phyloP scores from a whole-genome alignment of 1,139 yeast genomes.

The Kluyveromyces sp. region DNA sequence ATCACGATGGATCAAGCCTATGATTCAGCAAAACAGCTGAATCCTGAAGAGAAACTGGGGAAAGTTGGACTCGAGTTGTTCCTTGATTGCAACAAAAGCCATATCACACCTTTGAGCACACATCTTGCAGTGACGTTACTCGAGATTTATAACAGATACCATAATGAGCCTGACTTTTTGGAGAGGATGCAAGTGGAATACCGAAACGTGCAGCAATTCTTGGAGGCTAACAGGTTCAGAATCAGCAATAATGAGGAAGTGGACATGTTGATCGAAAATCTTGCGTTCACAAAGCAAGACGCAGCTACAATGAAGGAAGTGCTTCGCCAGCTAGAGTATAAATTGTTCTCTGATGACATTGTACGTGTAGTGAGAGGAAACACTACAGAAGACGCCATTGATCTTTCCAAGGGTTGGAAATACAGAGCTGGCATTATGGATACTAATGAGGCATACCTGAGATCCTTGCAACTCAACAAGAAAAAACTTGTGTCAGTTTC shows the following conservation, averaged over 20 bases:
- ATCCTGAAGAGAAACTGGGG: conserved; percentile 17
- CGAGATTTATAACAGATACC: conserved; percentile 17
- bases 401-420: conserved; percentile 29
- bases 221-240: conserved; percentile 15
- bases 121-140: conserved; percentile 16
- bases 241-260: conserved; percentile 15
- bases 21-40: conserved; percentile 7
- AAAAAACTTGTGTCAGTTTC: conserved; percentile 24
- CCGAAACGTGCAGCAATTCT: conserved; percentile 13
- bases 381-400: conserved; percentile 23
- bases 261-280: conserved; percentile 17
- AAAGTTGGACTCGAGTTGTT: conserved; percentile 26
- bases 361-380: conserved; percentile 28
- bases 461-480: conserved; percentile 23
- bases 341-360: conserved; percentile 23
- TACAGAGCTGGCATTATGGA: conserved; percentile 23
- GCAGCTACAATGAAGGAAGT: conserved; percentile 16
- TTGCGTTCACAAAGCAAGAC: conserved; percentile 13
- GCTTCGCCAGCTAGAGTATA: conserved; percentile 21
- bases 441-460: conserved; percentile 25
- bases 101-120: conserved; percentile 20
- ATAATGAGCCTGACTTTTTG: conserved; percentile 13
- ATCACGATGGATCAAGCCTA: conserved; percentile 17
- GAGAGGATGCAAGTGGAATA: conserved; percentile 10
- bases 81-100: conserved; percentile 18